Conservation (phyloP, 2,329 filamentous ascomycete species). For the Byssoonygena ceratinophila region DNA sequence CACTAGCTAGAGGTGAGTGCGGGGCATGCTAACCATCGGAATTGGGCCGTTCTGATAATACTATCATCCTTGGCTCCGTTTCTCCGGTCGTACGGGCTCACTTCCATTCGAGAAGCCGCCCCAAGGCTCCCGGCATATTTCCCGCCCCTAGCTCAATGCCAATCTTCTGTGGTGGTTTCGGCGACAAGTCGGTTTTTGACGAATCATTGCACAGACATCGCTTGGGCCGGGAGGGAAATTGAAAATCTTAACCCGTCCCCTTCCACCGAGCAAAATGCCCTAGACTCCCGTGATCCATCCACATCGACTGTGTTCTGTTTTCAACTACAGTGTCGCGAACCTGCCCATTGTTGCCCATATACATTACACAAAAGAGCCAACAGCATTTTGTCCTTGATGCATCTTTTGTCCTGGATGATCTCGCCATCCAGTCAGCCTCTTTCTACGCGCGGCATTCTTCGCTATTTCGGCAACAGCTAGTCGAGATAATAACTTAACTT, state of each 20-base stretch:
- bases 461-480: neutral
- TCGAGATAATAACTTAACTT: neutral
- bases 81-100: neutral
- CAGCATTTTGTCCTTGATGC: neutral
- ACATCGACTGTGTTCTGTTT: neutral
- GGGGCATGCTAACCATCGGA: conserved; percentile 5
- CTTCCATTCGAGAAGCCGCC: neutral
- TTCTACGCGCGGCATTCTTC: neutral
- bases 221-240: neutral
- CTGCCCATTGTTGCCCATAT: neutral
- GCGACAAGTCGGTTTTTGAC: conserved; percentile 2
- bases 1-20: neutral
- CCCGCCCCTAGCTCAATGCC: neutral
- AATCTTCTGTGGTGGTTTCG: neutral
- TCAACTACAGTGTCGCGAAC: neutral
- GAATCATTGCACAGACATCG: neutral
- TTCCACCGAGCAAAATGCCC: neutral
- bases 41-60: neutral
- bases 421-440: neutral
- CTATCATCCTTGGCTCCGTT: conserved; percentile 4
- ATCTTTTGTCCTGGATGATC: neutral
- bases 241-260: neutral
- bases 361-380: neutral
- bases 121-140: neutral
- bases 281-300: neutral